Evolutionary conservation across 2,329 filamentous ascomycete genomes (phyloP).

Genomic region (Aspergillus sojae): DNA sequence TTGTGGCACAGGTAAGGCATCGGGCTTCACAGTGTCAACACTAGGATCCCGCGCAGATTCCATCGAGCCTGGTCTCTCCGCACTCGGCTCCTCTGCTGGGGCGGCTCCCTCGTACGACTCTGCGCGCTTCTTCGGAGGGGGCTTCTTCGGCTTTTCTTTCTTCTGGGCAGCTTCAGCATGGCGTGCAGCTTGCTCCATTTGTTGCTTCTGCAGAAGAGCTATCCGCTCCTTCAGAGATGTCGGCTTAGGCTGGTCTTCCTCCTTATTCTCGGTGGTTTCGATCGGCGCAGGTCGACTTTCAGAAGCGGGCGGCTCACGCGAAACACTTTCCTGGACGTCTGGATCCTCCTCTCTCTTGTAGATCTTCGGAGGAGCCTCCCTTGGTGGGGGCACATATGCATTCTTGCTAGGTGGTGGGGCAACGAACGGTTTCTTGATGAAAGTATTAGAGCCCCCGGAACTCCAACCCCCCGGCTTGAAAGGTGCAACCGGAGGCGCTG

Average conservation of each 20-base stretch:
- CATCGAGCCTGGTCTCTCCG: conserved; percentile 34
- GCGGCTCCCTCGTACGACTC: conserved; percentile 45
- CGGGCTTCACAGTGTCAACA: conserved; percentile 35
- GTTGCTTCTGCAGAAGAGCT: conserved; percentile 89
- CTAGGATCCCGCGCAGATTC: conserved; percentile 40
- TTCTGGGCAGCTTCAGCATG: conserved; percentile 77
- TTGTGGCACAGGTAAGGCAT: conserved; percentile 39
- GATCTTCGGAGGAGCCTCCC: conserved; percentile 72
- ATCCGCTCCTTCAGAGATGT: conserved; percentile 94
- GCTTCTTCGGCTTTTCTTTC: conserved; percentile 85
- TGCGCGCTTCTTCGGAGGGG: conserved; percentile 63
- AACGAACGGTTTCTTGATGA: conserved; percentile 97
- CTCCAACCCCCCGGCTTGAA: conserved; percentile 75
- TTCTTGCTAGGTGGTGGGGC: conserved; percentile 91
- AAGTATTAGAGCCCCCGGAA: conserved; percentile 61
- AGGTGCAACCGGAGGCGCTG: conserved; percentile 82
- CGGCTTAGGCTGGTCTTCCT: conserved; percentile 83
- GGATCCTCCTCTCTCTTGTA: conserved; percentile 90
- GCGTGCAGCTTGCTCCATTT: conserved; percentile 82
- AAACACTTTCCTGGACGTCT: conserved; percentile 36
- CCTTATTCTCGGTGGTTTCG: conserved; percentile 56
- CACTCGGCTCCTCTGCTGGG: conserved; percentile 27
- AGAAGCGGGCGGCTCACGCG: conserved; percentile 37
- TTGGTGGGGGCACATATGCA: conserved; percentile 77
- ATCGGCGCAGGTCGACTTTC: conserved; percentile 35